Evolutionary conservation across 495 filamentous ascomycete genomes (phyloP), one percentile per base, ranked within the genome.

Genomic region (Penicillium arizonense): DNA sequence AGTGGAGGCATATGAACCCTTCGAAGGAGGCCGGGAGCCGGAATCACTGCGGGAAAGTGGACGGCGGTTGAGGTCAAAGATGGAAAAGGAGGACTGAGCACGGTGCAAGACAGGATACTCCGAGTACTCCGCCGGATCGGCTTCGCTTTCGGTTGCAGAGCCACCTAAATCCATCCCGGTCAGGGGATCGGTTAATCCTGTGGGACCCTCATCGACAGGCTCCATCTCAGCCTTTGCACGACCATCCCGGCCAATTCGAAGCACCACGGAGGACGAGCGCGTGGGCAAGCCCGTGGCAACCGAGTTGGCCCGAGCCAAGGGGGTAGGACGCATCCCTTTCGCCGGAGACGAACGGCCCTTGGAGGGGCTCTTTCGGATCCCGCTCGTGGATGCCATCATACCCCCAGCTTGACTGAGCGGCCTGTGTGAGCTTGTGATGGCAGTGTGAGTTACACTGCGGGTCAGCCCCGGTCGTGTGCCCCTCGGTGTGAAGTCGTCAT

Each of bases 231-330:
- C 82, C 51, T 83, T 84, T 18, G 88, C 88, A 40, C 86, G 74
- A 5, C 88, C 88, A 58, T 83, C 84, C 33, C 80, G 76, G 60
- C 88, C 88, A 57, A 92, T 88, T 10, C 76, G 84, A 47, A 92
- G 83, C 32, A 82, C 83, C 4, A 90, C 82, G 4, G 75, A 77
- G 20, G 65, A 65, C 2, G 75, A 73, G 2, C 72, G 72, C 44
- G 57, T 60, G 10, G 73, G 71, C 38, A 71, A 30, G 9, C 61
- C 43, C 1, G 63, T 52, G 20, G 71, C 65, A 21, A 62, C 44
- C 3, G 73, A 75, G 50, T 59, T 68, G 0, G 72, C 57, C 14
- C 73, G 61, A 10, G 57, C 47, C 14, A 75, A 50, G 16, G 63
- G 62, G 4, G 47, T 42, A 21, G 69, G 61, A 21, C 75, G 68